These are phyloP conservation scores for Nemania serpens DNA, from an alignment of 2,329 filamentous ascomycete genomes.

Conservation along the genomic window DNA sequence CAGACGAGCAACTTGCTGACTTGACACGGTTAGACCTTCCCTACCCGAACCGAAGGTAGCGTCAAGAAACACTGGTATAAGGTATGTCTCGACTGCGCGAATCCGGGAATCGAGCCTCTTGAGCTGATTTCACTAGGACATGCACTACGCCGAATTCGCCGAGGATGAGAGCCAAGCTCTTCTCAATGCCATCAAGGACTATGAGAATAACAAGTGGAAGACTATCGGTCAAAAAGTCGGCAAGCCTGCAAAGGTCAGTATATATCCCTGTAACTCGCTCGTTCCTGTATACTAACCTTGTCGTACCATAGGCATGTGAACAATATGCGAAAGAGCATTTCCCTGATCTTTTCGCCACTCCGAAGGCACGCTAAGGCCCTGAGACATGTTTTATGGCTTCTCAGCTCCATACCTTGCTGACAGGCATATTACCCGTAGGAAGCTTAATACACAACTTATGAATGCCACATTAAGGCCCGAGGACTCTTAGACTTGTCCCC, in stretches of 20 bases:
- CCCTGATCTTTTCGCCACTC: conserved; percentile 50
- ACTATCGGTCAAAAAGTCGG: conserved; percentile 94
- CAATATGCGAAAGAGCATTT: conserved; percentile 98
- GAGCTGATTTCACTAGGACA: conserved; percentile 65
- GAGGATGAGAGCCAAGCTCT: conserved; percentile 88
- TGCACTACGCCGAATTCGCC: conserved; percentile 98
- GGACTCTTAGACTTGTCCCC: conserved; percentile 1
- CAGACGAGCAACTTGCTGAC: conserved; percentile 10
- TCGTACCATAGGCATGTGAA: conserved; percentile 68
- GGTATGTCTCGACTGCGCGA: conserved; percentile 52
- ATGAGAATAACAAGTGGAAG: conserved; percentile 99
- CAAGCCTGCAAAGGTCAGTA: conserved; percentile 87
- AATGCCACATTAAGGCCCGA: conserved; percentile 7
- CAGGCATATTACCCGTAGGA: conserved; percentile 6
- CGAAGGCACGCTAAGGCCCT: conserved; percentile 37
- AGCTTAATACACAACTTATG: conserved; percentile 16
- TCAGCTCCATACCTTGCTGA: not conserved
- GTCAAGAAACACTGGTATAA: conserved; percentile 99
- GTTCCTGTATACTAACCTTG: conserved; percentile 23
- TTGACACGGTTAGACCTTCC: conserved; percentile 70
- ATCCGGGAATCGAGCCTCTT: not conserved
- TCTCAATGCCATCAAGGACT: conserved; percentile 95
- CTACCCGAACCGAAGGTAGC: conserved; percentile 89
- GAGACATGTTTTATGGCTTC: not conserved
- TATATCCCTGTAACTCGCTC: conserved; percentile 18